phyloP scores from a whole-genome alignment of 257 asterid species.

The Nicotiana noctiflora region DNA sequence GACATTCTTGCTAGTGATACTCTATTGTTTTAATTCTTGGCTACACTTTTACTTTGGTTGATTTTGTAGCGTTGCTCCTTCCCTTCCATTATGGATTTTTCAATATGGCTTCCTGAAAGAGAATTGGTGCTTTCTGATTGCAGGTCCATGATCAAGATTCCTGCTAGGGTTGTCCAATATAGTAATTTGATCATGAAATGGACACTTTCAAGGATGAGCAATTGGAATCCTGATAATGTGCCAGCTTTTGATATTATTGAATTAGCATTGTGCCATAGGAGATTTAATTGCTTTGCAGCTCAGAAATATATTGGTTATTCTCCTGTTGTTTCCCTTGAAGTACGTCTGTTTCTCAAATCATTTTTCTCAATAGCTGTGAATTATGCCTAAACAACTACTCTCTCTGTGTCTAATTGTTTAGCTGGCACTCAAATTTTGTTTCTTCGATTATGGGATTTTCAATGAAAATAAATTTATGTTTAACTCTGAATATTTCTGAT shows the following conservation, averaged over 20 bases:
- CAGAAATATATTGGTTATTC: conserved; percentile 59
- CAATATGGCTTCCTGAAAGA: background rate
- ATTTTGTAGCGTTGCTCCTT: background rate
- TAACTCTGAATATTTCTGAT: background rate
- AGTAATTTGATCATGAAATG: conserved; percentile 32
- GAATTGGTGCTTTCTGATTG: conserved; percentile 15
- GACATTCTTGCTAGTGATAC: background rate
- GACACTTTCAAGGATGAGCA: conserved; percentile 33
- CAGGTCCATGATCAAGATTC: conserved; percentile 69
- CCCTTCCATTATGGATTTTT: background rate
- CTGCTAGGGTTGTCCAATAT: conserved; percentile 34
- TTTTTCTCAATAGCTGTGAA: background rate
- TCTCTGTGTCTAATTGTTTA: background rate
- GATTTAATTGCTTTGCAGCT: conserved; percentile 72
- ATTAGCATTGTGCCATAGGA: conserved; percentile 57
- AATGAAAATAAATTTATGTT: background rate
- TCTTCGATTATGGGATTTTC: background rate
- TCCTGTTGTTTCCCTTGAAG: conserved; percentile 66
- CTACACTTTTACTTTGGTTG: background rate
- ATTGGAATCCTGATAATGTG: conserved; percentile 31
- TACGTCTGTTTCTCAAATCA: conserved; percentile 18
- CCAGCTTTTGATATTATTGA: conserved; percentile 35
- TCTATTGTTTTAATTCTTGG: background rate
- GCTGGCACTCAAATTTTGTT: background rate
- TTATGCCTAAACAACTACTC: conserved; percentile 1